Conservation (phyloP, 2,329 filamentous ascomycete species). For the Verticillium nubilum region DNA sequence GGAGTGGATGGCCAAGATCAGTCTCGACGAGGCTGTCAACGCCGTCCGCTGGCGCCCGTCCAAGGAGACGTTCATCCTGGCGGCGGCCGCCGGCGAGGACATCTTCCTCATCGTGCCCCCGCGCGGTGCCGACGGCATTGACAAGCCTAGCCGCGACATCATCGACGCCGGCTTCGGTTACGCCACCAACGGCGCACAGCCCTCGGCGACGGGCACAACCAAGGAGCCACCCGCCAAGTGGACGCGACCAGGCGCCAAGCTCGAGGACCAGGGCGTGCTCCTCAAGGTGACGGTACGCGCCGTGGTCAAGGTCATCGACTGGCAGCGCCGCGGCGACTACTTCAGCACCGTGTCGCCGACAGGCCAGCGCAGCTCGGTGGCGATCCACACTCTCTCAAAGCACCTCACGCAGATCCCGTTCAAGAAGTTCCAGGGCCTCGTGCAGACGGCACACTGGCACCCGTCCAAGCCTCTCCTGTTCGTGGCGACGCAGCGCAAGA, state of each 20-base stretch:
- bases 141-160: slow-evolving; percentile 67
- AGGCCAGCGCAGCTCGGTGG: slow-evolving; percentile 73
- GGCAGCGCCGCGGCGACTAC: slow-evolving; percentile 93
- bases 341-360: slow-evolving; percentile 85
- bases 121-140: slow-evolving; percentile 65
- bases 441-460: slow-evolving; percentile 91
- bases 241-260: slow-evolving; percentile 68
- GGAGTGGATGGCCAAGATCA: slow-evolving; percentile 77
- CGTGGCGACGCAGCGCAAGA: slow-evolving; percentile 88
- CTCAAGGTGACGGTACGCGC: slow-evolving; percentile 76
- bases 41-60: slow-evolving; percentile 85
- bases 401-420: slow-evolving; percentile 95
- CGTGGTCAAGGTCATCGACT: slow-evolving; percentile 80
- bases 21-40: slow-evolving; percentile 74
- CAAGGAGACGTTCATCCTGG: slow-evolving; percentile 73
- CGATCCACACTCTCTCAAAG: slow-evolving; percentile 92
- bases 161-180: slow-evolving; percentile 92
- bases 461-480: slow-evolving; percentile 91
- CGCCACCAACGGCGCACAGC: slow-evolving; percentile 62
- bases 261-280: slow-evolving; percentile 74
- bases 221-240: slow-evolving; percentile 78
- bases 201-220: slow-evolving; percentile 47
- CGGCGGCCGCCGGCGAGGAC: slow-evolving; percentile 78
- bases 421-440: slow-evolving; percentile 65
- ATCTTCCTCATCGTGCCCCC: slow-evolving; percentile 79